These are phyloP conservation scores for Nitzschia sp. DNA, from an alignment of 108 stramenopile genomes.

Conservation along the genomic window DNA sequence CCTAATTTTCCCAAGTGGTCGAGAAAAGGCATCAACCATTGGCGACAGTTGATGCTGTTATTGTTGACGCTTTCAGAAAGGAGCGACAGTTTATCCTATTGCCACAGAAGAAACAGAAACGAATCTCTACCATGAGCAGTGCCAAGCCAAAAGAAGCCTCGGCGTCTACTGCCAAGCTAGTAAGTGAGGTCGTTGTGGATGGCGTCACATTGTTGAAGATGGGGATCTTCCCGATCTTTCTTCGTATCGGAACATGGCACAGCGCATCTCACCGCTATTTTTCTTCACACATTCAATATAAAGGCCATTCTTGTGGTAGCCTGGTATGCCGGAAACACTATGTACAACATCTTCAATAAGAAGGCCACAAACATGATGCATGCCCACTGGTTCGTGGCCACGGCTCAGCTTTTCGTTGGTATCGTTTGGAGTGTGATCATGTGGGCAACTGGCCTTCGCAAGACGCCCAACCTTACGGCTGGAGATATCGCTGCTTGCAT, in stretches of 20 bases:
- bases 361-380: constrained; percentile 86
- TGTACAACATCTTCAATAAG: constrained; percentile 91
- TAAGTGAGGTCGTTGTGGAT: too few relatives aligned
- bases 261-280: too few relatives aligned
- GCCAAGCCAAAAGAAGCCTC: constrained; percentile 17
- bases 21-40: too few relatives aligned
- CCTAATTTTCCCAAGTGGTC: too few relatives aligned
- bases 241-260: too few relatives aligned
- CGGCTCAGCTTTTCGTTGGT: constrained; percentile 77
- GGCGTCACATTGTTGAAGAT: too few relatives aligned
- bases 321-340: constrained; percentile 89
- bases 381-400: constrained; percentile 88
- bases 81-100: too few relatives aligned
- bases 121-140: constrained; percentile 1
- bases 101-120: neutral
- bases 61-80: too few relatives aligned
- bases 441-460: constrained; percentile 82
- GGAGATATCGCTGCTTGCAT: constrained; percentile 75
- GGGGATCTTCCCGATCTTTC: too few relatives aligned
- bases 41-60: too few relatives aligned
- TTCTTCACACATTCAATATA: too few relatives aligned
- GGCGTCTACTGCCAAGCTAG: constrained; percentile 29
- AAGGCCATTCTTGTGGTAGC: constrained; percentile 71
- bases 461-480: constrained; percentile 71
- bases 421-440: constrained; percentile 69